phyloP scores from a whole-genome alignment of 2,329 filamentous ascomycete genomes.

The Celoporthe dispersa region DNA sequence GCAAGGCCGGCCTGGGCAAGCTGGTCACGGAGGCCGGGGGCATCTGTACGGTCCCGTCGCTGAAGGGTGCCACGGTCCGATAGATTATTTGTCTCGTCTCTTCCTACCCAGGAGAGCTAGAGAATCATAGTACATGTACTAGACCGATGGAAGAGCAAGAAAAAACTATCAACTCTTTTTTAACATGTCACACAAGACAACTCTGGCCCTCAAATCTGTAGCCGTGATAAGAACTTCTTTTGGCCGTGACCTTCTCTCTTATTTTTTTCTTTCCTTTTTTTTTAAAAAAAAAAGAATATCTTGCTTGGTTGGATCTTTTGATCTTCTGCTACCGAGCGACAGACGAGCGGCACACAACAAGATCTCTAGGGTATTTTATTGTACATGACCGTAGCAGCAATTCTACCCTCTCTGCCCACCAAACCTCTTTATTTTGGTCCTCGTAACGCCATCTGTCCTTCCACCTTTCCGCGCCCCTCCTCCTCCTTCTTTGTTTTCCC shows the following conservation, averaged over 20 bases:
- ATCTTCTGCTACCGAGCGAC: neutral
- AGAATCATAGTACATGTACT: neutral
- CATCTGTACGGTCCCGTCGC: slow-evolving; percentile 78
- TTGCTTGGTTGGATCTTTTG: neutral
- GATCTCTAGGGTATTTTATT: neutral
- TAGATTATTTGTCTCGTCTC: slow-evolving; percentile 49
- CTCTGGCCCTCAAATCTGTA: no score
- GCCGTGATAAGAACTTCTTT: no score
- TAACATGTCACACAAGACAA: no score
- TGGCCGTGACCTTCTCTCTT: no score
- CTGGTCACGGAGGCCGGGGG: slow-evolving; percentile 79
- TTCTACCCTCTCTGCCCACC: neutral
- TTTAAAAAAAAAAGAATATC: no score
- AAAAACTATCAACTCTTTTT: no score
- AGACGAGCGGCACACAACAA: neutral
- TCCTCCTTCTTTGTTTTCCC: neutral
- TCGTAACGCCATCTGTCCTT: slow-evolving; percentile 10
- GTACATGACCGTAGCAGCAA: neutral
- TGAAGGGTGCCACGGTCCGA: slow-evolving; percentile 82
- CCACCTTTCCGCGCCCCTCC: no score
- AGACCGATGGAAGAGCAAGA: neutral
- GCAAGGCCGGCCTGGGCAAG: slow-evolving; percentile 68
- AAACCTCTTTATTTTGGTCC: slow-evolving; percentile 2
- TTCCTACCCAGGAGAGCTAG: neutral
- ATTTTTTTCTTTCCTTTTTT: neutral